Conservation (phyloP, 1,139 yeast species). For the Groenewaldozyma auringiensis region DNA sequence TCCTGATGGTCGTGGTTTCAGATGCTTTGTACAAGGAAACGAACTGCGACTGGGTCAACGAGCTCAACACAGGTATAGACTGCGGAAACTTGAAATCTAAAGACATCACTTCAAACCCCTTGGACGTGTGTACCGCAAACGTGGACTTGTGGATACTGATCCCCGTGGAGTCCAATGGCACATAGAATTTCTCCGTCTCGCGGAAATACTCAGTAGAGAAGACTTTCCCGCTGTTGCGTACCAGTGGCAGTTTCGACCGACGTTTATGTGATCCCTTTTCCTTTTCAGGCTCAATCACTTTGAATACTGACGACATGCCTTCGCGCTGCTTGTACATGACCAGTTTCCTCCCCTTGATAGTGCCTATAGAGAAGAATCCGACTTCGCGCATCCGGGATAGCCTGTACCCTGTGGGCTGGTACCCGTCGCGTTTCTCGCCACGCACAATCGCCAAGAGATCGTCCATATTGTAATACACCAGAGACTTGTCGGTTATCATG, state of each 20-base stretch:
- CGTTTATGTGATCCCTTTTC: slow-evolving; percentile 34
- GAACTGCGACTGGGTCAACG: slow-evolving; percentile 13
- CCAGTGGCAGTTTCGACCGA: slow-evolving; percentile 25
- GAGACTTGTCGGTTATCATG: slow-evolving; percentile 49
- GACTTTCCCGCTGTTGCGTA: slow-evolving; percentile 16
- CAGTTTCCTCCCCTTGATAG: slow-evolving; percentile 53
- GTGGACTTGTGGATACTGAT: slow-evolving; percentile 37
- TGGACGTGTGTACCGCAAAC: slow-evolving; percentile 56
- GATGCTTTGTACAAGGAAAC: slow-evolving; percentile 8
- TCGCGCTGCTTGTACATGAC: slow-evolving; percentile 36
- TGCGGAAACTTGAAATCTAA: slow-evolving; percentile 52
- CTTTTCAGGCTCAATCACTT: slow-evolving; percentile 41
- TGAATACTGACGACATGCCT: slow-evolving; percentile 26
- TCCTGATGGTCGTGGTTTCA: background rate
- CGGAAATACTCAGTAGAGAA: slow-evolving; percentile 33
- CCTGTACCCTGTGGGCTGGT: slow-evolving; percentile 21
- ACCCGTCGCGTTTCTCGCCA: slow-evolving; percentile 8
- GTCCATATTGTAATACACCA: slow-evolving; percentile 55
- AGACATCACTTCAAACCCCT: slow-evolving; percentile 62
- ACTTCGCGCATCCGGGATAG: slow-evolving; percentile 35
- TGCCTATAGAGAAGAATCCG: slow-evolving; percentile 53
- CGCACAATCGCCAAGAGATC: slow-evolving; percentile 25
- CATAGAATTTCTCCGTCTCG: slow-evolving; percentile 29
- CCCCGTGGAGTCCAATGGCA: slow-evolving; percentile 29
- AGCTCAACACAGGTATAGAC: slow-evolving; percentile 44